Conservation (phyloP, 1,139 yeast species). For the Sporopachydermia cereana region DNA sequence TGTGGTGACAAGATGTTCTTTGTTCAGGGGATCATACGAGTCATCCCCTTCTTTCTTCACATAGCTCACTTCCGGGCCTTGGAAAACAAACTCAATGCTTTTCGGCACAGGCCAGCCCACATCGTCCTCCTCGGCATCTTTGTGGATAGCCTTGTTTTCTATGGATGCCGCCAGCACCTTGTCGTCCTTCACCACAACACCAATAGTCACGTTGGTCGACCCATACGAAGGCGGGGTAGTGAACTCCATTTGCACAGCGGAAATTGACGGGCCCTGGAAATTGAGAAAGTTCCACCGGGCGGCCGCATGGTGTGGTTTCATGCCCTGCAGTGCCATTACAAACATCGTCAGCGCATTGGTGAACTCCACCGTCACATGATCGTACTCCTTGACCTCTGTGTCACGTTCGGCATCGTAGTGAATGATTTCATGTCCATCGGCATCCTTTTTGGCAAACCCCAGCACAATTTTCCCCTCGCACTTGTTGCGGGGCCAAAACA, state of each 20-base stretch:
- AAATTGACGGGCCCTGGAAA: constrained; percentile 64
- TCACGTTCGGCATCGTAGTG: constrained; percentile 11
- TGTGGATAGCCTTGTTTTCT: constrained; percentile 54
- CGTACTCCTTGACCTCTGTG: constrained; percentile 14
- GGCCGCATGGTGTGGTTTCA: constrained; percentile 99
- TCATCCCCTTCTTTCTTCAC: constrained; percentile 27
- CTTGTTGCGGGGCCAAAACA: constrained; percentile 86
- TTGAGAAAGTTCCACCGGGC: constrained; percentile 90
- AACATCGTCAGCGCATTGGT: constrained; percentile 58
- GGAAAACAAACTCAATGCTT: constrained; percentile 45
- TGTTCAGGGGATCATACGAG: constrained; percentile 19
- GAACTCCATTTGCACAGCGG: constrained; percentile 89
- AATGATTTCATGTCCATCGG: constrained; percentile 15
- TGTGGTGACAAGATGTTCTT: constrained; percentile 23
- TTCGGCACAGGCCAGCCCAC: constrained; percentile 92
- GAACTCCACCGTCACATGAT: constrained; percentile 25
- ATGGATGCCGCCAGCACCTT: constrained; percentile 55
- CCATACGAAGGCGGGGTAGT: constrained; percentile 90
- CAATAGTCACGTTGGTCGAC: constrained; percentile 67
- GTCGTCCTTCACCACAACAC: constrained; percentile 56
- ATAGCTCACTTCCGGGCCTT: constrained; percentile 35
- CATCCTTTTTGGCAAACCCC: constrained; percentile 19
- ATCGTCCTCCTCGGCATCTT: constrained; percentile 44
- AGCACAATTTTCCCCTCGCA: constrained; percentile 48
- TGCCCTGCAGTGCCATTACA: constrained; percentile 97